A percentile compares a stretch with the other conserved stretches of the same genome.
phyloP scores from a whole-genome alignment of 345 rosid species.

The Cardiospermum halicacabum region DNA sequence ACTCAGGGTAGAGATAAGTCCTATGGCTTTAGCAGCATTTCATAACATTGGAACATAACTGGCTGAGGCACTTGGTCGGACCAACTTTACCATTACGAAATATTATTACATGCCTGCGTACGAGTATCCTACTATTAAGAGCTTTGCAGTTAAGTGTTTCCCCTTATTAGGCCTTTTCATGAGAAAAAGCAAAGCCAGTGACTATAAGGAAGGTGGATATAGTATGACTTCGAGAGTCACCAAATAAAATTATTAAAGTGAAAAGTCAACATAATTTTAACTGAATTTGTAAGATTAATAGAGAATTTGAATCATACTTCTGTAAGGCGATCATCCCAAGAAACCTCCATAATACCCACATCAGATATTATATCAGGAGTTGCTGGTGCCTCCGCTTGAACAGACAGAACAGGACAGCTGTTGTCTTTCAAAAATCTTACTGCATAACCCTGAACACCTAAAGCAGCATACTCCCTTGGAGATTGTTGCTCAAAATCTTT shows the following conservation, averaged over 20 bases:
- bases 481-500: slow-evolving; percentile 32
- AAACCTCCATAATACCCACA: slow-evolving; percentile 45
- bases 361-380: slow-evolving; percentile 54
- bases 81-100: background rate
- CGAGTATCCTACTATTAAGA: background rate
- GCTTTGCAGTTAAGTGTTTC: background rate
- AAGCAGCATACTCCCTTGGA: slow-evolving; percentile 28
- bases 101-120: background rate
- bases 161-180: background rate
- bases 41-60: background rate
- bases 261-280: slow-evolving; percentile 4
- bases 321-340: slow-evolving; percentile 68
- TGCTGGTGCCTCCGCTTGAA: slow-evolving; percentile 58
- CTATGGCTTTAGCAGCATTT: too few relatives aligned
- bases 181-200: background rate
- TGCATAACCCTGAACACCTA: slow-evolving; percentile 68
- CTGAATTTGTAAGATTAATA: background rate
- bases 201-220: background rate
- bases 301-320: slow-evolving; percentile 54
- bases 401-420: slow-evolving; percentile 39
- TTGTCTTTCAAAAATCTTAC: slow-evolving; percentile 63
- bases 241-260: background rate
- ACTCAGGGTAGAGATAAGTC: too few relatives aligned
- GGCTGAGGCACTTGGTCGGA: background rate
- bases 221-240: background rate